These are phyloP conservation scores for Phallus indusiatus DNA, from an alignment of 768 basidiomycete genomes.

Conservation along the genomic window DNA sequence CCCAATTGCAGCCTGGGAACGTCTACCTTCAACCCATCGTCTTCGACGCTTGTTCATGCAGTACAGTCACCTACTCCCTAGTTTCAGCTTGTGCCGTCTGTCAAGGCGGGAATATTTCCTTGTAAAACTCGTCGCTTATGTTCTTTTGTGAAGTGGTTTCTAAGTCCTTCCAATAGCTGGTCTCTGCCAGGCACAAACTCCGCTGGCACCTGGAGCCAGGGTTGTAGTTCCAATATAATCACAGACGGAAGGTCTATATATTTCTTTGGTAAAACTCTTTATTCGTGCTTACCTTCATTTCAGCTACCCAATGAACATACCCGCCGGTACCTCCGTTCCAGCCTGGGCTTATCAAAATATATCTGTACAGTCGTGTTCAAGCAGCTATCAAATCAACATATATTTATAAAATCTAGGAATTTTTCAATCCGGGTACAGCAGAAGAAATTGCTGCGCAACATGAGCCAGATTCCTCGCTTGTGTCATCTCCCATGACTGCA, in stretches of 20 bases:
- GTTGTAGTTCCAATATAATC: slow-evolving; percentile 7
- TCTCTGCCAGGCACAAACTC: background rate
- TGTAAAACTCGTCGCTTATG: slow-evolving; percentile 18
- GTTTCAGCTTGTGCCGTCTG: slow-evolving; percentile 51
- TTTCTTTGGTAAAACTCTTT: background rate
- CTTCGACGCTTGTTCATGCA: slow-evolving; percentile 36
- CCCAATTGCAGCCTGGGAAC: background rate
- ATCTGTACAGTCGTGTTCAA: slow-evolving; percentile 20
- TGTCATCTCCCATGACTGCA: background rate
- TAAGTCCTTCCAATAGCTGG: background rate
- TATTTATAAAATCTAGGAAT: background rate
- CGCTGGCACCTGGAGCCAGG: slow-evolving; percentile 30
- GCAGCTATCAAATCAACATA: slow-evolving; percentile 4
- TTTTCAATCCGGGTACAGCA: background rate
- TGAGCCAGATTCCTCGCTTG: background rate
- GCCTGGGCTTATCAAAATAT: slow-evolving; percentile 57
- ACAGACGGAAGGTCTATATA: slow-evolving; percentile 1
- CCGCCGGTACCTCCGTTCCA: slow-evolving; percentile 40
- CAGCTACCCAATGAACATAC: slow-evolving; percentile 42
- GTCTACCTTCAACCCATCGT: background rate
- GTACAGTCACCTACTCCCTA: slow-evolving; percentile 43
- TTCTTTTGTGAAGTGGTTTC: background rate
- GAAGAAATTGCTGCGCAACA: background rate
- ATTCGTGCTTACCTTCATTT: background rate
- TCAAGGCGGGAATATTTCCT: slow-evolving; percentile 34